Evolutionary conservation across 495 filamentous ascomycete genomes (phyloP), one percentile per base, ranked within the genome.

Genomic region (Aspergillus indologenus): DNA sequence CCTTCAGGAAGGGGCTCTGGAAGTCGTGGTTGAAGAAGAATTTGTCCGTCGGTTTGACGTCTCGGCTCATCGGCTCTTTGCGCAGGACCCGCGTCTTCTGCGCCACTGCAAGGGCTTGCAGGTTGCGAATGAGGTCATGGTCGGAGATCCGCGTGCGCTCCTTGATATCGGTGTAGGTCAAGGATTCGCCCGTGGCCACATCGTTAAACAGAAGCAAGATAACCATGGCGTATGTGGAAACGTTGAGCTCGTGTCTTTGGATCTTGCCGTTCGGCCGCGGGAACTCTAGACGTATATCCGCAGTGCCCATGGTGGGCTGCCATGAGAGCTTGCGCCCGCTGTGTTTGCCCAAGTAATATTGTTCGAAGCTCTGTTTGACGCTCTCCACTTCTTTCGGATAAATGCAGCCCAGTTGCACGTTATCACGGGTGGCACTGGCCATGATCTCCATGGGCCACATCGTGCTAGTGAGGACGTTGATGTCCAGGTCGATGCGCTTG

Each of bases 401-500:
- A 49, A 83, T 82, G 71, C 86, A 87, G 4, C 79, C 68, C 11
- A 80, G 69, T 22, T 76, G 70, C 22, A 75, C 75, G 2, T 78
- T 72, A 1, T 83, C 85, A 22, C 85, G 82, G 47, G 73, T 75
- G n/a, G 64, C 77, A 73, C 71, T 76, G 12, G 85, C 83, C 87
- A 96, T 92, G 34, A 87, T 78, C 55, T 96, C 92, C 64, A 90
- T 82, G 2, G 94, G 94, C 94, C 94, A 99, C 69, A 91, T 91
- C 53, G 93, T 97, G 60, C 84, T 90, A 5, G 94, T 98, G 43
- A 99, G 81, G 45, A 98, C 85, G 58, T 86, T 89, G 73, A 96
- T 86, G 45, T 81, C 82, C 22, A 99, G 77, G 17, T 97, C 94
- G 29, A 90, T 82, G 23, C 80, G 84, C 65, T 83, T 87, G 21